Evolutionary conservation across 164 flowering plant genomes (phyloP).

Genomic region (Piper betle): DNA sequence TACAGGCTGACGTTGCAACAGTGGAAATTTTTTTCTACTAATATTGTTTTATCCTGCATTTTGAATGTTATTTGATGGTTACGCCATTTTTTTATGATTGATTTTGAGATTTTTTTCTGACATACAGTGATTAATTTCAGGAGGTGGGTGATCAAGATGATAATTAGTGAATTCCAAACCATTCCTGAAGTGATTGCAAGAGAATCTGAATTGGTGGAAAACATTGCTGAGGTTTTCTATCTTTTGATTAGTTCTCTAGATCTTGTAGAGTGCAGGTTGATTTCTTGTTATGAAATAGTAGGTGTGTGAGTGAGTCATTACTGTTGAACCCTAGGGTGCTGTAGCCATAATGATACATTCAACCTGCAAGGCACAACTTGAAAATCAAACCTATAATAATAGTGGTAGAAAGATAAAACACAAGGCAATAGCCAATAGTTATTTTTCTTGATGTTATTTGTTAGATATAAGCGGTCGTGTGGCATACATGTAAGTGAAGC

Average conservation of each 20-base stretch:
- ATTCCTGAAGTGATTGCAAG: conserved; percentile 41
- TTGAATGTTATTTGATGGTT: background rate
- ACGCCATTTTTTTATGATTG: background rate
- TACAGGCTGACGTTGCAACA: background rate
- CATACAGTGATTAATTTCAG: conserved; percentile 27
- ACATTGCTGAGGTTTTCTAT: conserved; percentile 67
- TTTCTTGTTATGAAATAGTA: conserved; percentile 15
- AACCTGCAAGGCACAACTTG: too few relatives aligned
- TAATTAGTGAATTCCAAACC: conserved; percentile 31
- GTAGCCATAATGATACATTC: too few relatives aligned
- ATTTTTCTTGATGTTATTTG: too few relatives aligned
- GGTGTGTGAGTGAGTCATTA: background rate
- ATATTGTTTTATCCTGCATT: background rate
- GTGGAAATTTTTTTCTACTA: background rate
- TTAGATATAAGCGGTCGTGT: too few relatives aligned
- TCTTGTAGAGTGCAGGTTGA: conserved; percentile 29
- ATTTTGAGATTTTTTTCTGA: background rate
- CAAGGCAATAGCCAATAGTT: too few relatives aligned
- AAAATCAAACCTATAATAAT: too few relatives aligned
- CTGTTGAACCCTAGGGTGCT: too few relatives aligned
- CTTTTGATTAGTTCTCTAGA: conserved; percentile 28
- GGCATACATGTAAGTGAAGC: too few relatives aligned
- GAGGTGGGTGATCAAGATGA: conserved; percentile 77
- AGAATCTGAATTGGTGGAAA: conserved; percentile 76
- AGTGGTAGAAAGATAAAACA: too few relatives aligned